Conservation (phyloP, 768 basidiomycete species). For the Kwoniella bestiolae region DNA sequence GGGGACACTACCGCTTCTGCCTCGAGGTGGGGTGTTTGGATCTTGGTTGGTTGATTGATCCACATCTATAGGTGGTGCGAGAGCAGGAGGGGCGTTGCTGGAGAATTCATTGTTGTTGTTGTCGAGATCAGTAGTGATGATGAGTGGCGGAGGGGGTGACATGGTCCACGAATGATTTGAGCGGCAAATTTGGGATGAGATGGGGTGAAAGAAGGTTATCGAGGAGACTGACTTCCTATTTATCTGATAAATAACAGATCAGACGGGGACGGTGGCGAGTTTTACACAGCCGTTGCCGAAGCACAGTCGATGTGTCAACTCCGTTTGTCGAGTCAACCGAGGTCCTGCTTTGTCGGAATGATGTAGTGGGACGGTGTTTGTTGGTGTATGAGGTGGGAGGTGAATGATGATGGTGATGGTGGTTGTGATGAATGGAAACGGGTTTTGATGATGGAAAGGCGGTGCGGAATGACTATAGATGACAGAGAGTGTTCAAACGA, state of each 20-base stretch:
- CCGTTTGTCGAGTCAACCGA: neutral
- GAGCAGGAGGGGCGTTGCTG: conserved; percentile 19
- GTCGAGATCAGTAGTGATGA: conserved; percentile 51
- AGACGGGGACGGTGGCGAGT: neutral
- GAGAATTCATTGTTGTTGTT: conserved; percentile 11
- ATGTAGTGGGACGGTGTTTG: neutral
- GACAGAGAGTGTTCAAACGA: neutral
- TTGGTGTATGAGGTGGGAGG: neutral
- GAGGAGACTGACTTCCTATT: neutral
- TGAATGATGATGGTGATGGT: neutral
- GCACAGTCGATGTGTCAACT: neutral
- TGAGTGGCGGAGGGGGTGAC: conserved; percentile 37
- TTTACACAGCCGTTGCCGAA: conserved; percentile 10
- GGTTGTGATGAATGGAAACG: neutral
- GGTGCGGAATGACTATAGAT: neutral
- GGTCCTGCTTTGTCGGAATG: neutral
- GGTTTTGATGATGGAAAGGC: neutral
- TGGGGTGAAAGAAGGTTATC: neutral
- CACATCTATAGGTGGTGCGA: conserved; percentile 22
- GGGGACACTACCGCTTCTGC: conserved; percentile 9
- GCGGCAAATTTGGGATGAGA: neutral
- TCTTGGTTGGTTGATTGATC: conserved; percentile 6
- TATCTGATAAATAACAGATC: conserved; percentile 11
- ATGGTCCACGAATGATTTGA: conserved; percentile 6
- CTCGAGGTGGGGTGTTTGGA: conserved; percentile 23